Conservation (phyloP, 495 filamentous ascomycete species). For the Lepidopterella palustris region DNA sequence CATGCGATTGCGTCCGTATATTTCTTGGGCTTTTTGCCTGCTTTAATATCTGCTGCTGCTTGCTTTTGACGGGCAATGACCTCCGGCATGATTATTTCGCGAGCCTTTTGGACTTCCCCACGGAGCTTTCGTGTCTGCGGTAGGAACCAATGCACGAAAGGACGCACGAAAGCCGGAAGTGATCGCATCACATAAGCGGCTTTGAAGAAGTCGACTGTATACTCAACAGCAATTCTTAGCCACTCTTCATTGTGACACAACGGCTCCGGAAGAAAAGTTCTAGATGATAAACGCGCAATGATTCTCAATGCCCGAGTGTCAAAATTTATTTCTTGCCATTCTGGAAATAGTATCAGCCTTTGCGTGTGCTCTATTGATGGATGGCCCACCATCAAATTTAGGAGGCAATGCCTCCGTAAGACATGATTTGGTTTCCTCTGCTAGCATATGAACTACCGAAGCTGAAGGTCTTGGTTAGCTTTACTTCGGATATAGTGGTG, state of each 20-base stretch:
- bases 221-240: constrained; percentile 50
- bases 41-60: constrained; percentile 26
- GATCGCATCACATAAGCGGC: constrained; percentile 33
- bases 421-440: too few relatives aligned
- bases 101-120: constrained; percentile 27
- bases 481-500: constrained; percentile 30
- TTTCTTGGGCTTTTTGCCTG: constrained; percentile 21
- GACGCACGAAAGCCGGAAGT: constrained; percentile 37
- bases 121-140: constrained; percentile 33
- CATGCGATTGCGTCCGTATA: constrained; percentile 38
- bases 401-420: too few relatives aligned
- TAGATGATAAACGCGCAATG: constrained; percentile 50
- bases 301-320: constrained; percentile 41
- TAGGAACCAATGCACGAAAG: constrained; percentile 38
- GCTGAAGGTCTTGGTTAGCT: too few relatives aligned
- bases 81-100: constrained; percentile 34
- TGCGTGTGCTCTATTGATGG: too few relatives aligned
- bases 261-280: constrained; percentile 45
- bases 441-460: constrained; percentile 36
- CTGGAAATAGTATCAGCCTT: too few relatives aligned
- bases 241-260: constrained; percentile 51
- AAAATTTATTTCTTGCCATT: constrained; percentile 31
- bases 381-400: too few relatives aligned
- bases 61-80: constrained; percentile 30
- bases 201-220: constrained; percentile 47